Conservation (phyloP, 2,329 filamentous ascomycete species). For the Aspergillus uvarum region DNA sequence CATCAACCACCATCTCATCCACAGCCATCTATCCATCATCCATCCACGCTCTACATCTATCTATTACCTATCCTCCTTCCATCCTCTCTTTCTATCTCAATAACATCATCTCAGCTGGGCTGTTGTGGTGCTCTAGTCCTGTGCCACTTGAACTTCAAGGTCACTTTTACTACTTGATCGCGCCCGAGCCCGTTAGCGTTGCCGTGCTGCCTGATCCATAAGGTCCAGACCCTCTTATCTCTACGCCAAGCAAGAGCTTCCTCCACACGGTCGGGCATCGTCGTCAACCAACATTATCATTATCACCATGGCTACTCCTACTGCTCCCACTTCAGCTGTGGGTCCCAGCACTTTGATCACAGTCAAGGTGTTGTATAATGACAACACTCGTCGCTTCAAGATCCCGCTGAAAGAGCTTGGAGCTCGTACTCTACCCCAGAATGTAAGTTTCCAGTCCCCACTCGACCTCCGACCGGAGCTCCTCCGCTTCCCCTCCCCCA, state of each 20-base stretch:
- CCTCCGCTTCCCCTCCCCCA: conserved; percentile 13
- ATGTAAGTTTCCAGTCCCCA: conserved; percentile 63
- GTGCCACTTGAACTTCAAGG: not conserved
- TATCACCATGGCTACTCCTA: conserved; percentile 37
- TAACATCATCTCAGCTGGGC: not conserved
- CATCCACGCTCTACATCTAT: not conserved
- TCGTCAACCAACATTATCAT: conserved; percentile 1
- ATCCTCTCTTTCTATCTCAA: not conserved
- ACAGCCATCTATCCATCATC: not conserved
- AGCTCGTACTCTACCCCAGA: conserved; percentile 70
- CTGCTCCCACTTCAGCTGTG: conserved; percentile 47
- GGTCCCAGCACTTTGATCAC: conserved; percentile 73
- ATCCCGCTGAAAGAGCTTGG: conserved; percentile 82
- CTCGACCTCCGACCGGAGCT: conserved; percentile 33
- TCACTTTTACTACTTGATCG: not conserved
- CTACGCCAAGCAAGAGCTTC: not conserved
- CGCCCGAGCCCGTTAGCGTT: not conserved
- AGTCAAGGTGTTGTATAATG: conserved; percentile 79
- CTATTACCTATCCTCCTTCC: conserved; percentile 14
- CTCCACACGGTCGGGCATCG: not conserved
- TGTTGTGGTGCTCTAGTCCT: not conserved
- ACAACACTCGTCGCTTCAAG: conserved; percentile 78
- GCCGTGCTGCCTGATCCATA: not conserved
- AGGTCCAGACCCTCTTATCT: too few species aligned
- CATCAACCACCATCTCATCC: not conserved